A percentile compares a stretch with the other conserved stretches of the same genome.
Evolutionary conservation across 108 stramenopile genomes (phyloP).

Genomic region (Thalassiosira profunda): DNA sequence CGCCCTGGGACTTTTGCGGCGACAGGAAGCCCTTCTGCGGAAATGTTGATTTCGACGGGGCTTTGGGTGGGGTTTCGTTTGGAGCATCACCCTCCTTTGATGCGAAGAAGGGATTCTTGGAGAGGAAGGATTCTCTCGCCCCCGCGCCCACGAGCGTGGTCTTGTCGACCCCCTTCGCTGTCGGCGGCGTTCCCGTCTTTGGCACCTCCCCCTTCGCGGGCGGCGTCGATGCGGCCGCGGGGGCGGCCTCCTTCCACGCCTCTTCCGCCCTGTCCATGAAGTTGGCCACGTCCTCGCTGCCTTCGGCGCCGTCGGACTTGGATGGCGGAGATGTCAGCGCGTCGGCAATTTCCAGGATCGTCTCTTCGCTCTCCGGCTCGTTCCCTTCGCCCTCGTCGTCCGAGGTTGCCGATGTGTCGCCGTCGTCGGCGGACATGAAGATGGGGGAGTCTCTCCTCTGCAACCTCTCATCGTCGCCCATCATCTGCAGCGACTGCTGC

Average conservation of each 20-base stretch:
- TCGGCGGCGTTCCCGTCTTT: neutral
- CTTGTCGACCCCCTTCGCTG: neutral
- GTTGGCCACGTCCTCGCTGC: neutral
- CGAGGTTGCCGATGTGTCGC: neutral
- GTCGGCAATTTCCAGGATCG: conserved; percentile 34
- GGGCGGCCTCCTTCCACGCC: neutral
- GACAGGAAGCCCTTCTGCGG: neutral
- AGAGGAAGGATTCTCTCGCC: conserved; percentile 11
- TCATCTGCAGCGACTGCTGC: neutral
- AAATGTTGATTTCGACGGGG: conserved; percentile 10
- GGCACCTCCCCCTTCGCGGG: neutral
- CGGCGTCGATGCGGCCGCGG: neutral
- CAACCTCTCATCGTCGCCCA: neutral
- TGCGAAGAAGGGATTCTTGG: neutral
- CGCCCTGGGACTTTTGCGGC: no score
- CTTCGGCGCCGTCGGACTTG: neutral
- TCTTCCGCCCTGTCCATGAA: neutral
- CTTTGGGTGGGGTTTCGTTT: no score
- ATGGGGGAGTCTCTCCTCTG: neutral
- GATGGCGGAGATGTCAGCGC: conserved; percentile 7
- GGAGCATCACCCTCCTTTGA: neutral
- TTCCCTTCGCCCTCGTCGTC: neutral
- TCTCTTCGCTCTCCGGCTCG: conserved; percentile 7
- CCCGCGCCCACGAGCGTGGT: neutral
- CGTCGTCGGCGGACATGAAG: neutral